Evolutionary conservation across 441 rosid species (phyloP), one percentile per base, ranked within the genome.

Genomic region (Arabidopsis hybrid): DNA sequence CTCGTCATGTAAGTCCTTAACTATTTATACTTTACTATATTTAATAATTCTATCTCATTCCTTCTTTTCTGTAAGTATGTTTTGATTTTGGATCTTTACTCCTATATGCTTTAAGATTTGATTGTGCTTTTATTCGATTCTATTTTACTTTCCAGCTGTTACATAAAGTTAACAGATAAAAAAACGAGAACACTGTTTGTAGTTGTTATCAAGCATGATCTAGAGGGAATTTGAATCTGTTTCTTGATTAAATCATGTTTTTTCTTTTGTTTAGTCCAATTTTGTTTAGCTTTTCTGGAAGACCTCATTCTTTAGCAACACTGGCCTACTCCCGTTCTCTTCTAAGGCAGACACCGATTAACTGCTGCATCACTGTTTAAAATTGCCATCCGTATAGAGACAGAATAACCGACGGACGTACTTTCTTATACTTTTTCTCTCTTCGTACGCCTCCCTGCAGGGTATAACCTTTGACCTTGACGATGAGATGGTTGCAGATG

Each of bases 401-500:
- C 57, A 45, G 18, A 46, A 12, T 47, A 16, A 42, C 32, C 8
- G 32, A 9, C 47, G 40, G 59, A 38, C 32, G 6, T 40, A 60
- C 43, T 72, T 72, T 55, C 73, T 46, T 31, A 60, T 51, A 6
- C 9, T 45, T 64, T 26, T 49, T 57, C 42, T 73, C 46, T 45
- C 12, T 45, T 66, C 2, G 26, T 66, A 43, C 36, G 13, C 31
- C 13, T 60, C 60, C 59, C 21, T 74, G 74, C 87, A 96, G 99
- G 99, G 99, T 40, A 79, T 84, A 69, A 71, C 87, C 13, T 83
- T 87, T 80, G 90, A 89, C 82, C 89, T 96, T 60, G 97, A 96
- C 79, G 84, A 78, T 17, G 95, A 91, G 16, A 85, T 85, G 86
- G 85, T 59, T 83, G 82, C 83, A 26, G 91, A 91, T 61, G 89